Percentiles rank a stretch among this genome's conserved stretches.
These are phyloP conservation scores for Mucor indicus DNA, from an alignment of 371 early-diverging fungal genomes.

Conservation along the genomic window DNA sequence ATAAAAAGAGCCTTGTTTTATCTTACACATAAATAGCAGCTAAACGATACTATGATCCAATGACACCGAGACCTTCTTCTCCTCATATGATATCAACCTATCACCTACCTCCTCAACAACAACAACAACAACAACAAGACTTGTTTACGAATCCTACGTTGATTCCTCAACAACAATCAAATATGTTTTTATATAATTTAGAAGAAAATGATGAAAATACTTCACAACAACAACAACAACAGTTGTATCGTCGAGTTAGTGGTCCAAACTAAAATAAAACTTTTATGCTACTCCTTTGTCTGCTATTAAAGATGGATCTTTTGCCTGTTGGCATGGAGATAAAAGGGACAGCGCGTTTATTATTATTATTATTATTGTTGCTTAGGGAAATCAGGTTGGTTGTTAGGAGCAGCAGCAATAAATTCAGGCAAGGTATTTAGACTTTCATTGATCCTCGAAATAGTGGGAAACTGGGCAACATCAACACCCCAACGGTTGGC, in stretches of 20 bases:
- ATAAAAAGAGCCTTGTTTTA: neutral
- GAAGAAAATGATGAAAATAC: neutral
- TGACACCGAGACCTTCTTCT: neutral
- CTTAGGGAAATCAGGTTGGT: constrained; percentile 74
- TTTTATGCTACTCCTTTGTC: too few relatives aligned
- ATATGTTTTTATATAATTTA: neutral
- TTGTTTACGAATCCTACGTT: neutral
- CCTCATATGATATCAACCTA: too few relatives aligned
- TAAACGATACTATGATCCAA: neutral
- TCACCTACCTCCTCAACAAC: neutral
- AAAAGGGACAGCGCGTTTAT: too few relatives aligned
- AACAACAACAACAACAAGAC: constrained; percentile 1
- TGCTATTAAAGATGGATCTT: neutral
- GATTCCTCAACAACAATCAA: neutral
- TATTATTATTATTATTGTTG: constrained; percentile 35
- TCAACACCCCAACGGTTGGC: constrained; percentile 74
- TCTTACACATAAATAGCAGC: neutral
- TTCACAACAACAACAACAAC: constrained; percentile 9
- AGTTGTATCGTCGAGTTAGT: constrained; percentile 19
- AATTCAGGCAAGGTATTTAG: constrained; percentile 66
- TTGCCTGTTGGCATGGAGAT: neutral
- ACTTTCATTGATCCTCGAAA: constrained; percentile 53
- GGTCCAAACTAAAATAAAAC: constrained; percentile 17
- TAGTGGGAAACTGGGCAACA: constrained; percentile 66
- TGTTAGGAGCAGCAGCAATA: constrained; percentile 61